Percentiles rank a stretch among this genome's conserved stretches.
phyloP scores from a whole-genome alignment of 257 asterid species.

The Nicotiana benthamiana region DNA sequence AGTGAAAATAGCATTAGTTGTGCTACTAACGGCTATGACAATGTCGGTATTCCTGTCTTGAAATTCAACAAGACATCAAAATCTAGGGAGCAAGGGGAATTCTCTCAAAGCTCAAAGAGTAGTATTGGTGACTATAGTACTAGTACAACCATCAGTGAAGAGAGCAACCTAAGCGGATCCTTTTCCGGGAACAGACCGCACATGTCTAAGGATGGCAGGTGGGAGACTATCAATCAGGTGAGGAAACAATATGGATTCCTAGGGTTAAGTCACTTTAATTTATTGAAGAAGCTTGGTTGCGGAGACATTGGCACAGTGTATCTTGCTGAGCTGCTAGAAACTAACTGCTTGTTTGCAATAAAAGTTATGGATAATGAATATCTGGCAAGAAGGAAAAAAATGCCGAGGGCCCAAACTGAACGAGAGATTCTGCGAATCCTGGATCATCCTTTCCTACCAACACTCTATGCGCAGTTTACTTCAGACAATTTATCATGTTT shows the following conservation, averaged over 20 bases:
- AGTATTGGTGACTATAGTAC: constrained; percentile 75
- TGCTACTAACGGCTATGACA: constrained; percentile 20
- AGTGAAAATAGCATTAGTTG: constrained; percentile 15
- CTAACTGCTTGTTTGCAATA: constrained; percentile 52
- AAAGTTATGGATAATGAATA: constrained; percentile 72
- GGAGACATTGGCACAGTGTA: constrained; percentile 78
- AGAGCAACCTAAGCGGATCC: constrained; percentile 69
- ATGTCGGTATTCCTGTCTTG: constrained; percentile 15
- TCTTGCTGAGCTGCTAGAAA: constrained; percentile 57
- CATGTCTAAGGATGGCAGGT: constrained; percentile 77
- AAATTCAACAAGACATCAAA: constrained; percentile 32
- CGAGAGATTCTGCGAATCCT: constrained; percentile 59
- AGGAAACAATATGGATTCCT: constrained; percentile 48
- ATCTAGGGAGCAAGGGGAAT: constrained; percentile 48
- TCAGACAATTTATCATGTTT: constrained; percentile 61
- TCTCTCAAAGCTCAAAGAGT: constrained; percentile 84
- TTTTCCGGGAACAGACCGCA: constrained; percentile 64
- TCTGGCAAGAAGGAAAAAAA: constrained; percentile 57
- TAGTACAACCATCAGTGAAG: constrained; percentile 74
- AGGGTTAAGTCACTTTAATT: constrained; percentile 48
- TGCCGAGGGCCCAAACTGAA: constrained; percentile 68
- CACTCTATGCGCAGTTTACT: constrained; percentile 61
- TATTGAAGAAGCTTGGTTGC: constrained; percentile 61
- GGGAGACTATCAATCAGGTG: constrained; percentile 59
- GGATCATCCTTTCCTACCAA: constrained; percentile 76